These are phyloP conservation scores for Coniochaeta ligniaria DNA, from an alignment of 2,329 filamentous ascomycete genomes.

Conservation along the genomic window DNA sequence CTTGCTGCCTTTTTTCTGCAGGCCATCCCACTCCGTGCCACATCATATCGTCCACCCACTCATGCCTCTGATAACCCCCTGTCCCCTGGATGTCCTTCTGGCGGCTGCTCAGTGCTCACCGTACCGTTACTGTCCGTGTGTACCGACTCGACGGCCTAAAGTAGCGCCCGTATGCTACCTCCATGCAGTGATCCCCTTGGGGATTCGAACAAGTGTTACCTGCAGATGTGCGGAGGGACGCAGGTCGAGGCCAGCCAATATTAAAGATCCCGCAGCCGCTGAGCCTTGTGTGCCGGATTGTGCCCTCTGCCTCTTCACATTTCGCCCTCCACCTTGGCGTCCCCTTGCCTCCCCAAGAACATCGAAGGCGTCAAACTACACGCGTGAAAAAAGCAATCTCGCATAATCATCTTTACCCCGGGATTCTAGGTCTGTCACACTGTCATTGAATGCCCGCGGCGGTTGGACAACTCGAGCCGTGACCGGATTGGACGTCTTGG, in stretches of 20 bases:
- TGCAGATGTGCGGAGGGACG: slow-evolving; percentile 30
- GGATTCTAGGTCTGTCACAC: neutral
- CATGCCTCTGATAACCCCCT: neutral
- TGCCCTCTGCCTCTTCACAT: slow-evolving; percentile 13
- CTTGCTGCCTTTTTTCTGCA: neutral
- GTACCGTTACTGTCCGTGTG: neutral
- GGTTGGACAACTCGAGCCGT: neutral
- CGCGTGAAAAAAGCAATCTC: neutral
- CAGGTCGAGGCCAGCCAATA: slow-evolving; percentile 42
- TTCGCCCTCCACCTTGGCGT: slow-evolving; percentile 4
- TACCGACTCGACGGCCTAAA: slow-evolving; percentile 2
- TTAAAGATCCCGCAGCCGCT: slow-evolving; percentile 41
- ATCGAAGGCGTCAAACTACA: neutral
- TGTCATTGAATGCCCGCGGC: neutral
- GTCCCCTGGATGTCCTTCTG: neutral
- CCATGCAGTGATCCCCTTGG: neutral
- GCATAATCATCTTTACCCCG: neutral
- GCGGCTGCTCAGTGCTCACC: neutral
- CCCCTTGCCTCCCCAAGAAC: slow-evolving; percentile 4
- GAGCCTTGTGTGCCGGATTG: slow-evolving; percentile 13
- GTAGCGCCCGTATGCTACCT: slow-evolving; percentile 10
- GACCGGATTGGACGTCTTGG: neutral
- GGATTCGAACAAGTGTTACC: slow-evolving; percentile 17
- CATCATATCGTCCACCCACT: neutral
- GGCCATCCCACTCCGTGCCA: neutral